A percentile compares a stretch with the other conserved stretches of the same genome.
These are phyloP conservation scores for Arthrobotrys musiformis DNA, from an alignment of 2,329 filamentous ascomycete species.

Conservation along the genomic window DNA sequence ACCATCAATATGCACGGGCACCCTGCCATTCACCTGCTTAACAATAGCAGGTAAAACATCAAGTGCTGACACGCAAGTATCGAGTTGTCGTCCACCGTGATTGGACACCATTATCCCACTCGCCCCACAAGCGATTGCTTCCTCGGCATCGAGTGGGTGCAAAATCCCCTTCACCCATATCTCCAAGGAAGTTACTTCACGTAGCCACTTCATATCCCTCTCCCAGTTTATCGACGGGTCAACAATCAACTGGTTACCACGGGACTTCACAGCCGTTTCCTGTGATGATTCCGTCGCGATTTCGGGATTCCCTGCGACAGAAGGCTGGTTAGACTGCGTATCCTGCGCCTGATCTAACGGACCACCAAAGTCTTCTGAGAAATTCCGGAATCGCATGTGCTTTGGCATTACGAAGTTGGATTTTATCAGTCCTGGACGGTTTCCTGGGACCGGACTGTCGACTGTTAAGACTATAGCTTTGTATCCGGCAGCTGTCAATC, in stretches of 20 bases:
- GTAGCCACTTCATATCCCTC: slow-evolving; percentile 66
- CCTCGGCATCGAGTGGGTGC: slow-evolving; percentile 66
- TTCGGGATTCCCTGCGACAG: not conserved
- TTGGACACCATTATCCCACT: slow-evolving; percentile 70
- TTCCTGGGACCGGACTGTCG: slow-evolving; percentile 68
- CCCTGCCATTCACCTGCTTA: slow-evolving; percentile 70
- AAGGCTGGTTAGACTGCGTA: not conserved
- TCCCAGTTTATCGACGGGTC: slow-evolving; percentile 67
- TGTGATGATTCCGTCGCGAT: not conserved
- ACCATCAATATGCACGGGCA: slow-evolving; percentile 73
- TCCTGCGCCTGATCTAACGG: slow-evolving; percentile 19
- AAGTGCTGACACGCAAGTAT: slow-evolving; percentile 68
- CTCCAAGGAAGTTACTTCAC: slow-evolving; percentile 65
- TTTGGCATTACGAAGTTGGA: slow-evolving; percentile 67
- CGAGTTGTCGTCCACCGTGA: slow-evolving; percentile 70
- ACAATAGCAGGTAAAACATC: slow-evolving; percentile 70
- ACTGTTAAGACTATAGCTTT: slow-evolving; percentile 69
- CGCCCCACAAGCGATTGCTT: slow-evolving; percentile 65
- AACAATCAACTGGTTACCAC: slow-evolving; percentile 52
- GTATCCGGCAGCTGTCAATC: slow-evolving; percentile 65
- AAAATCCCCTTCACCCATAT: slow-evolving; percentile 67
- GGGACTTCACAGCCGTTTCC: not conserved
- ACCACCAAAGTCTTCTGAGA: slow-evolving; percentile 59
- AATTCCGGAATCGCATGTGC: slow-evolving; percentile 65
- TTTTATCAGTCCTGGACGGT: slow-evolving; percentile 68